Percentiles rank a stretch among this genome's conserved stretches.
Conservation (phyloP, 2,329 filamentous ascomycete genomes). For the Fusarium sp. region DNA sequence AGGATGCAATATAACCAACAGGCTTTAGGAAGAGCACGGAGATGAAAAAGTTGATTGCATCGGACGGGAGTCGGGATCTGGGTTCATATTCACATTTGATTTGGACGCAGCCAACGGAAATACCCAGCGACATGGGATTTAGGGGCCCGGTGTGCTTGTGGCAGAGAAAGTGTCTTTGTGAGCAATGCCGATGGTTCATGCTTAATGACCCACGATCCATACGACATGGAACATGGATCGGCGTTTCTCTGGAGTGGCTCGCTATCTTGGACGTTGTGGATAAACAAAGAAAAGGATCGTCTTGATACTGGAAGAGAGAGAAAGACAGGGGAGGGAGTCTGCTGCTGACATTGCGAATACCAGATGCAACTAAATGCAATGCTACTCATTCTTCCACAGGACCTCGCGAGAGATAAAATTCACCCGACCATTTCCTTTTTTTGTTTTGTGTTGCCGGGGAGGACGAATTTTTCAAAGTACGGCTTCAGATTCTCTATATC, state of each 20-base stretch:
- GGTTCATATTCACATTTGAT: conserved; percentile 42
- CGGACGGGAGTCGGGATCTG: conserved; percentile 52
- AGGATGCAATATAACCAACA: conserved; percentile 30
- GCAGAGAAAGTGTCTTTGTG: conserved; percentile 30
- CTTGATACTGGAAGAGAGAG: conserved; percentile 38
- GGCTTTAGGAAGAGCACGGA: conserved; percentile 31
- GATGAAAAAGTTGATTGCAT: conserved; percentile 48
- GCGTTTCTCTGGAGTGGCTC: conserved; percentile 38
- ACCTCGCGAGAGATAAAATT: conserved; percentile 40
- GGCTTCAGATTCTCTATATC: conserved; percentile 43
- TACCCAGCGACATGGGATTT: conserved; percentile 33
- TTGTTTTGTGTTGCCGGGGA: conserved; percentile 38
- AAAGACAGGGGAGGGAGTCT: conserved; percentile 31
- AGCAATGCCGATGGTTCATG: conserved; percentile 34
- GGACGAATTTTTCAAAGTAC: conserved; percentile 41
- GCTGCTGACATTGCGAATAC: conserved; percentile 24
- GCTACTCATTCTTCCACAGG: conserved; percentile 20
- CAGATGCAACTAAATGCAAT: conserved; percentile 14
- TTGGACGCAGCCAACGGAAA: conserved; percentile 36
- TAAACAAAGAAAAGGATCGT: conserved; percentile 37
- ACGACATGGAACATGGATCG: conserved; percentile 37
- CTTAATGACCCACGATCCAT: conserved; percentile 40
- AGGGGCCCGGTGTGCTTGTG: conserved; percentile 25
- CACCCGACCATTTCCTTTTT: conserved; percentile 34
- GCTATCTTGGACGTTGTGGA: conserved; percentile 40